Evolutionary conservation across 148 eudicot genomes (phyloP).

Genomic region (Amaranthus hypochondriacus): DNA sequence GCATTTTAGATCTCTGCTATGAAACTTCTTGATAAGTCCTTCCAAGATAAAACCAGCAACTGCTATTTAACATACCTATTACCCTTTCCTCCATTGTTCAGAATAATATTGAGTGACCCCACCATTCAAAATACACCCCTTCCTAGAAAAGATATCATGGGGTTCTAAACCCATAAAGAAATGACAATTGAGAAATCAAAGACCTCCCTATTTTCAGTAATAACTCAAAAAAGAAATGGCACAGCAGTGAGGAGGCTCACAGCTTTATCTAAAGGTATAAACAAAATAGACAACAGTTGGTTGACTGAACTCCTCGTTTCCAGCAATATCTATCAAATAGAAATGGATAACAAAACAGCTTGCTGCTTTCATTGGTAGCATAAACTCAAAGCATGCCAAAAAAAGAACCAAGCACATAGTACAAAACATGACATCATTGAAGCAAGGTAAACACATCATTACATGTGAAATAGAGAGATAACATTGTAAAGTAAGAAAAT

Average conservation of each 20-base stretch:
- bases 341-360: not conserved
- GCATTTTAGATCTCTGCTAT: no score
- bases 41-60: no score
- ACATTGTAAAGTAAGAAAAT: not conserved
- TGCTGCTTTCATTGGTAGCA: conserved; percentile 6
- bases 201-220: not conserved
- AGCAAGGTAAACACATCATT: not conserved
- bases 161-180: not conserved
- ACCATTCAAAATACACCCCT: not conserved
- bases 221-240: conserved; percentile 1
- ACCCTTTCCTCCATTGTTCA: not conserved
- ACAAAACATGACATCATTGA: conserved; percentile 5
- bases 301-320: conserved; percentile 7
- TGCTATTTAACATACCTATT: no score
- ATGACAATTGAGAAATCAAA: not conserved
- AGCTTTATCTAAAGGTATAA: conserved; percentile 2
- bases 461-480: not conserved
- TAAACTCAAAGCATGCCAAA: not conserved
- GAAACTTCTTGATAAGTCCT: no score
- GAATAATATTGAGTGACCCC: not conserved
- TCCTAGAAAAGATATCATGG: not conserved
- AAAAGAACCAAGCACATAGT: not conserved
- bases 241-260: conserved; percentile 13
- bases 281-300: not conserved
- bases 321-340: conserved; percentile 2